A percentile compares a stretch with the other conserved stretches of the same genome.
Conservation (phyloP, 2,329 filamentous ascomycete species). For the Ceratocystis ficicola region DNA sequence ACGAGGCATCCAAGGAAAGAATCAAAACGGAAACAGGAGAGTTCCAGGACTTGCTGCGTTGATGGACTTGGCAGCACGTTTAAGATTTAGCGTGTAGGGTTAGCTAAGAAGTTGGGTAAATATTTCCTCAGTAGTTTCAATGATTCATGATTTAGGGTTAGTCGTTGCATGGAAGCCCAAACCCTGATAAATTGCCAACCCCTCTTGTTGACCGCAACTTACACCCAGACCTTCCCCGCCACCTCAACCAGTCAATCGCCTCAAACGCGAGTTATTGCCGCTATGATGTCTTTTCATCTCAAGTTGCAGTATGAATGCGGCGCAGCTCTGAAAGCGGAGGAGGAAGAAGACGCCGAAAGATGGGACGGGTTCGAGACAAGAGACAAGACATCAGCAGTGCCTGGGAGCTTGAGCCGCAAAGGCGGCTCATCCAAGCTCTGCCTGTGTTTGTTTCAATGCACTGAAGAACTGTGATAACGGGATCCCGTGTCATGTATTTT, state of each 20-base stretch:
- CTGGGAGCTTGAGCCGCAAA: not conserved
- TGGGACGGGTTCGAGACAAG: no score
- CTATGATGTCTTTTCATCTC: conserved; percentile 13
- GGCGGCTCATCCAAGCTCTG: not conserved
- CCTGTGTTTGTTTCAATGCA: not conserved
- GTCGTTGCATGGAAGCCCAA: not conserved
- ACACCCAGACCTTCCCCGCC: conserved; percentile 8
- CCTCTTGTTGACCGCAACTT: conserved; percentile 6
- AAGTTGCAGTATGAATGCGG: not conserved
- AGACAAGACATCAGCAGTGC: not conserved
- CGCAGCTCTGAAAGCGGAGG: not conserved
- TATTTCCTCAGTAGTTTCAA: not conserved
- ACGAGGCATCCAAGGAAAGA: conserved; percentile 37
- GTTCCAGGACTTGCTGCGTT: conserved; percentile 24
- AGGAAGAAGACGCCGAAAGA: not conserved
- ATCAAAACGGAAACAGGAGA: conserved; percentile 39
- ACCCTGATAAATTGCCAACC: not conserved
- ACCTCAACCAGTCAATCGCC: not conserved
- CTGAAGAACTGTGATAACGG: no score
- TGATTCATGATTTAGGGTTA: not conserved
- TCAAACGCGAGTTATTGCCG: not conserved
- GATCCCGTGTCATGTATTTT: no score
- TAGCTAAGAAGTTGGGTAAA: not conserved
- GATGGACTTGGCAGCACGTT: no score
- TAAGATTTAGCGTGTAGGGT: not conserved